Percentiles rank a stretch among this genome's conserved stretches.
phyloP scores from a whole-genome alignment of 73 alveolate species.

The Tetrahymena malaccensis region DNA sequence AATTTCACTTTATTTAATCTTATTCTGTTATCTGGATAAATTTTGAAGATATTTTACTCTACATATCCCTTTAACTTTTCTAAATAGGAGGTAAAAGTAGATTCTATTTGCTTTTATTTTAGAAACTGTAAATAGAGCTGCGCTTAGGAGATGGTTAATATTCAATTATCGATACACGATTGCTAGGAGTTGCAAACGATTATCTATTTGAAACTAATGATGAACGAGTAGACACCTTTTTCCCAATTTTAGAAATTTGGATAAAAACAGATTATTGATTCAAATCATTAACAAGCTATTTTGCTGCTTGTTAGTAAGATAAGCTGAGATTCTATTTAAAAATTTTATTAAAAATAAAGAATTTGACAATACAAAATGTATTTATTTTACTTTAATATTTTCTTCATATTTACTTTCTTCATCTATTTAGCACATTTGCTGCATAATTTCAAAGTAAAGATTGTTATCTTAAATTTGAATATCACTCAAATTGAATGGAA shows the following conservation, averaged over 20 bases:
- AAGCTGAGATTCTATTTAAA: background rate
- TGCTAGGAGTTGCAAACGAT: background rate
- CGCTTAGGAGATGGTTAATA: background rate
- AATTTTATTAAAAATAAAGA: background rate
- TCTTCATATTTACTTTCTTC: background rate
- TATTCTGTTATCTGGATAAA: background rate
- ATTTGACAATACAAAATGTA: background rate
- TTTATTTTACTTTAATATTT: background rate
- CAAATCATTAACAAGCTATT: background rate
- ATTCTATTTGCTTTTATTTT: background rate
- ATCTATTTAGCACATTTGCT: background rate
- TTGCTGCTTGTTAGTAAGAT: background rate
- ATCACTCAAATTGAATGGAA: background rate
- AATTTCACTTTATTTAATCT: background rate
- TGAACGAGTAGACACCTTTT: background rate
- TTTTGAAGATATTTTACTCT: background rate
- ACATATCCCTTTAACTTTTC: background rate
- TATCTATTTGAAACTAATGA: background rate
- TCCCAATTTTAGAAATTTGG: background rate
- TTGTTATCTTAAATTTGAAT: background rate
- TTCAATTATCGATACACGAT: background rate
- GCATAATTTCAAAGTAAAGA: background rate
- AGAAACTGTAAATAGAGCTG: background rate
- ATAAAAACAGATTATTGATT: background rate
- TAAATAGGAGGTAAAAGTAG: background rate